Base-by-base conservation (phyloP, 1,284 basidiomycete species). In the Sutorius eximius region DNA sequence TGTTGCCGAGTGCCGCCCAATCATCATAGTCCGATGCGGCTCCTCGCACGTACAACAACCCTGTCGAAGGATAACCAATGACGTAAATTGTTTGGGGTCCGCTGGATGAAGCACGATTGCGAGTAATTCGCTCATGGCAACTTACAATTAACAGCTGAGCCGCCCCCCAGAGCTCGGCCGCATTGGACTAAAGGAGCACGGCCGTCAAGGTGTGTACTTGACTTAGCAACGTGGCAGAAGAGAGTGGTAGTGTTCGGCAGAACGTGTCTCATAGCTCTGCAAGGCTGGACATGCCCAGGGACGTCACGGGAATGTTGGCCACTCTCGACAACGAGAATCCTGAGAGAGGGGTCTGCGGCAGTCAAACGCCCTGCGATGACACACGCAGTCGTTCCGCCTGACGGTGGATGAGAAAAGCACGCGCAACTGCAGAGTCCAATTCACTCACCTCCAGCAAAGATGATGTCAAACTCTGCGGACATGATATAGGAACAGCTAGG, bases 11-110 rank as follows among this genome's bases (percentile, higher is more conserved):
- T 16, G 70, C 59, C 55, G 77, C 75, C 82, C 82, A 84, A 48
- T 77, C 81, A 47, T 84, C 80, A 51, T 78, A 85, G 61, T 85
- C 83, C 0, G 82, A 83, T 5, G 79, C 75, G 13, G 77, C 69
- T 0, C 78, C 77, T 10, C 84, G 77, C 9, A 75, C 79, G 53
- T 85, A 85, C 65, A 80, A 73, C 55, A 75, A 24, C 22, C 22
- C 22, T 24, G 22, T 24, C 22, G 22, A 24, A 5, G 22, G 5
- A 24, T 24, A 5, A 24, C 5, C 22, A 24, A 24, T 24, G 22
- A 24, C 22, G 5, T 24, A 24, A 24, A 24, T 24, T 24, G 5
- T 24, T 24, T 24, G 22, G 22, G 22, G 22, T 24, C 22, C 22
- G 22, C 22, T 24, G 22, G 22, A 24, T 5, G 22, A 24, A 24